phyloP scores from a whole-genome alignment of 2,329 filamentous ascomycete genomes.

The Colletotrichum horii region DNA sequence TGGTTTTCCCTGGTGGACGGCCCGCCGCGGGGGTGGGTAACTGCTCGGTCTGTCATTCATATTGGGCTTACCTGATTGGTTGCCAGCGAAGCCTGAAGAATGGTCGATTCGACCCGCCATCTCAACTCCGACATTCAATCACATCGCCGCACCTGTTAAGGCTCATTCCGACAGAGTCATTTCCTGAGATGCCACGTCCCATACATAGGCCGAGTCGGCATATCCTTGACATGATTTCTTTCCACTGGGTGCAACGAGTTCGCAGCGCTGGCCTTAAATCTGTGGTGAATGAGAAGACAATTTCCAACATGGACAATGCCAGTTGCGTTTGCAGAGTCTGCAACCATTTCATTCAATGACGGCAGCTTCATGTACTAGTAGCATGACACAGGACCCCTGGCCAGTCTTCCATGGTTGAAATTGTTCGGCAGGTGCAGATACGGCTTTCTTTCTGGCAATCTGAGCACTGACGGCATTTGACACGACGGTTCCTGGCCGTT shows the following conservation, averaged over 20 bases:
- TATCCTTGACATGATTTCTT: background rate
- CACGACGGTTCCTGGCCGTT: background rate
- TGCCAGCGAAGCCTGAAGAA: background rate
- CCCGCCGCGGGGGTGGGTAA: background rate
- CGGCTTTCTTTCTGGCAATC: background rate
- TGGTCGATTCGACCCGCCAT: background rate
- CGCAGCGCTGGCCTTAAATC: background rate
- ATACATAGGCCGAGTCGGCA: background rate
- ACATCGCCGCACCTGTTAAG: background rate
- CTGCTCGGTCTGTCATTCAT: background rate
- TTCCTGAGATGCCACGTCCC: background rate
- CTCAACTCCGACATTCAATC: background rate
- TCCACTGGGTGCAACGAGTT: background rate
- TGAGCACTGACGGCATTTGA: background rate
- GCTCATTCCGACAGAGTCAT: background rate
- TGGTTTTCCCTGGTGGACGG: background rate
- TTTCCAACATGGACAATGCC: background rate
- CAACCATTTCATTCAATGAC: background rate
- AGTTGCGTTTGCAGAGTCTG: background rate
- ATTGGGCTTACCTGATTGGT: slow-evolving; percentile 1
- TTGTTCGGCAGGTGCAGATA: background rate
- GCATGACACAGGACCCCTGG: background rate
- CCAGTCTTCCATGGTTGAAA: background rate
- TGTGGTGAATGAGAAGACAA: background rate
- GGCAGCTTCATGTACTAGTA: background rate